Evolutionary conservation across 345 rosid species (phyloP), one percentile per base, ranked within the genome.

Genomic region (Bruguiera gymnorhiza): DNA sequence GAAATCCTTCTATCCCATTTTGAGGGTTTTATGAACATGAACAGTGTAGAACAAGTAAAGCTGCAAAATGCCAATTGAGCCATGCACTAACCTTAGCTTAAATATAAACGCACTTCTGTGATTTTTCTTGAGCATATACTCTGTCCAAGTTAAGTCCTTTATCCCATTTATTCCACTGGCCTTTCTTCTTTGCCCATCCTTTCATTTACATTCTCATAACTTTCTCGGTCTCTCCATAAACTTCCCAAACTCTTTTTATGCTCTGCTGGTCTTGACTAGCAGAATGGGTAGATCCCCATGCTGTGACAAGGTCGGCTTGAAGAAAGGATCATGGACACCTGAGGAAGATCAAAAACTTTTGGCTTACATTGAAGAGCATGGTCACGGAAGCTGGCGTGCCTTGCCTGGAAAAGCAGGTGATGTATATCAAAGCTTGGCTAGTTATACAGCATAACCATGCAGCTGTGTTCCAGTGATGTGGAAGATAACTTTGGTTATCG

Each of bases 101-200:
- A 75, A 62, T 60, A n/a, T n/a, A 66, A 61, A 72, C 67, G 70
- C 70, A 70, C 73, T 72, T 65, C 20, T 66, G 69, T 58, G 78
- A 75, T 73, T 43, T 43, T 70, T 32, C 60, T 69, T 37, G 46
- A 48, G 56, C 81, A 60, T 67, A 59, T 65, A 31, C 70, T 73
- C 59, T 39, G 69, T 37, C 70, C 34, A 65, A 58, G 76, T 72
- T 79, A 43, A 79, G 75, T 74, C 77, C 79, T 63, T 65, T 43
- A 26, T 76, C 81, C 72, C 73, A 80, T 83, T 80, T 63, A 80
- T 76, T 76, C 75, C 72, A 55, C 84, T 74, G 78, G 55, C 88
- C 78, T 73, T 79, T 78, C 83, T 74, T 70, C 73, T 61, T 27
- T 68, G 74, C 66, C 71, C 81, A 70, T 72, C 69, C 68, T 73